A percentile compares a stretch with the other conserved stretches of the same genome.
Evolutionary conservation across 257 asterid species (phyloP).

Genomic region (Solanum peruvianum): DNA sequence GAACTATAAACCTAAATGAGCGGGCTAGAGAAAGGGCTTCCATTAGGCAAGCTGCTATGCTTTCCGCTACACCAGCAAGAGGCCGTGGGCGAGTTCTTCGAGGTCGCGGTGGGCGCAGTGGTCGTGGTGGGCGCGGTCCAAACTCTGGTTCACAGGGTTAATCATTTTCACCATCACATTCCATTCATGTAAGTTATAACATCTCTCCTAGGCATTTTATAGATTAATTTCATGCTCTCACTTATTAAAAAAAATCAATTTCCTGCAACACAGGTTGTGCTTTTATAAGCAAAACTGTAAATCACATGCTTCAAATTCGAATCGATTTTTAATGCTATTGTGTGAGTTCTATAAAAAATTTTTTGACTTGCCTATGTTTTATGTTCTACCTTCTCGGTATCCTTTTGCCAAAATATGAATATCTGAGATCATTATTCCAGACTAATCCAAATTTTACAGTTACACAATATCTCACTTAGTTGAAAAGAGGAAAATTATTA

Average conservation of each 20-base stretch:
- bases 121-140: slow-evolving; percentile 47
- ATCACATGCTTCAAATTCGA: not conserved
- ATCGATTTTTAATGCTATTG: not conserved
- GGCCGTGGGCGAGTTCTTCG: slow-evolving; percentile 53
- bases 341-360: not conserved
- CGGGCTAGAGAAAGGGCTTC: slow-evolving; percentile 53
- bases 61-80: slow-evolving; percentile 26
- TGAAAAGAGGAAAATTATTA: not conserved
- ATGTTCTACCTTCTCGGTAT: not conserved
- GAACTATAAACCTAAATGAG: slow-evolving; percentile 54
- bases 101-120: slow-evolving; percentile 52
- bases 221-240: not conserved
- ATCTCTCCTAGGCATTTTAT: not conserved
- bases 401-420: not conserved
- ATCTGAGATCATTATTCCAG: not conserved
- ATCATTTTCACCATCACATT: not conserved
- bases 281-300: not conserved
- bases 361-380: not conserved
- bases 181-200: not conserved
- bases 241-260: not conserved
- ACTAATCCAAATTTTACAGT: not conserved
- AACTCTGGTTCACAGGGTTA: slow-evolving; percentile 19
- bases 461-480: not conserved
- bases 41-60: slow-evolving; percentile 41
- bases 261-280: not conserved